Percentiles rank a stretch among this genome's conserved stretches.
Conservation (phyloP, 768 basidiomycete species). For the Tulasnella sp. region DNA sequence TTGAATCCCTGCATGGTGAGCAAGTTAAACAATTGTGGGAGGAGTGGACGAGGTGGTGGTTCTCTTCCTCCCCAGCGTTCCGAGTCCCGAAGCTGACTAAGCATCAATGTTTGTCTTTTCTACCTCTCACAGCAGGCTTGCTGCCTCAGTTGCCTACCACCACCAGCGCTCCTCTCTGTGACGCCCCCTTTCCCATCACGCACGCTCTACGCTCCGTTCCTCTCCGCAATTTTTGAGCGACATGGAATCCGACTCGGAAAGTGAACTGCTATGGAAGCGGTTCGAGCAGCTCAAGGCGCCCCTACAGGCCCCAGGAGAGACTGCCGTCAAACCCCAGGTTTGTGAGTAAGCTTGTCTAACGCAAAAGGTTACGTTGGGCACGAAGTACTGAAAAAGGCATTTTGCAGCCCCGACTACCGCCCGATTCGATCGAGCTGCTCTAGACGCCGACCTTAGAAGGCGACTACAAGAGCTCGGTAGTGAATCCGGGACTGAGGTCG, state of each 20-base stretch:
- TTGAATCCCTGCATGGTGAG: constrained; percentile 62
- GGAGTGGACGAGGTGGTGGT: constrained; percentile 4
- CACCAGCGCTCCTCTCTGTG: constrained; percentile 11
- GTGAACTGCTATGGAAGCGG: constrained; percentile 26
- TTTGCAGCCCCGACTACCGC: constrained; percentile 29
- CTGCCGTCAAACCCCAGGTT: constrained; percentile 28
- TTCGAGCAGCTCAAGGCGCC: constrained; percentile 31
- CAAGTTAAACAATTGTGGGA: constrained; percentile 16
- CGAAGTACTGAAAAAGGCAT: constrained; percentile 14
- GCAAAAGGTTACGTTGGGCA: background rate
- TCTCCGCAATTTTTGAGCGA: constrained; percentile 12
- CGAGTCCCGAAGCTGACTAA: background rate
- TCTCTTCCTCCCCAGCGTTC: background rate
- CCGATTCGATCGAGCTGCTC: constrained; percentile 31
- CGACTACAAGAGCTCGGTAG: constrained; percentile 31
- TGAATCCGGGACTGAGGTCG: constrained; percentile 31
- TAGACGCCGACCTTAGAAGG: constrained; percentile 31
- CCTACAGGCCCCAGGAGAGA: constrained; percentile 22
- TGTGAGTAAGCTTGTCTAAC: constrained; percentile 25
- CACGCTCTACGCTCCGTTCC: constrained; percentile 25
- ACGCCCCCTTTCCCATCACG: constrained; percentile 13
- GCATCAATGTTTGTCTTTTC: constrained; percentile 9
- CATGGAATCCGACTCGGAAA: constrained; percentile 35
- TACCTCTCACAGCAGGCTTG: constrained; percentile 12
- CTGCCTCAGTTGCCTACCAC: constrained; percentile 15